Evolutionary conservation across 805 yeast species (phyloP), one percentile per base, ranked within the genome.

Genomic region (Nakazawaea ernobii): DNA sequence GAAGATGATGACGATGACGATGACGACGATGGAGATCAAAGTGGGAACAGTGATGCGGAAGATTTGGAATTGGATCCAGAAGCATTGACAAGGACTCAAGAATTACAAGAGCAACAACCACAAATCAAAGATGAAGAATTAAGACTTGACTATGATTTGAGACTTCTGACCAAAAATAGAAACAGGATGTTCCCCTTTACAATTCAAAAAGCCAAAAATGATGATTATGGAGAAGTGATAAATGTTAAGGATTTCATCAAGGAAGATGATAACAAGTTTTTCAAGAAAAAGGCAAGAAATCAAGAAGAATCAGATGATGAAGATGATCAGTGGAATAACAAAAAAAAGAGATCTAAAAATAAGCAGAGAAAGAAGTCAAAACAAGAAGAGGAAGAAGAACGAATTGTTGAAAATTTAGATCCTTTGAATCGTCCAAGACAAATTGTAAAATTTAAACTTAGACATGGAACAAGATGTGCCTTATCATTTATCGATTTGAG

Each of bases 201-300:
- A 35, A 35, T 15, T 11, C 42, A 35, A 29, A 77, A 79, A 55
- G 68, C 75, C 24, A 79, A 85, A 53, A 68, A 74, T 41, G 98
- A 94, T 59, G 97, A 92, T 54, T 94, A 92, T 62, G 99, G 99
- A 29, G 83, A 80, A 48, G 66, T 82, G 1, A 81, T 91, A 17
- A 82, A 84, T 52, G 74, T 75, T 38, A 77, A 79, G 35, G 84
- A 83, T 55, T 85, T 82, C 57, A 74, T 71, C 30, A 67, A 75
- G 48, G 79, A 72, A 32, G 82, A 78, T 43, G 77, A 73, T 46
- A 67, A 62, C 47, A 69, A 67, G 43, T 59, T 62, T 7, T 56
- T 62, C 42, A 62, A 61, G 35, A 65, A 59, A 39, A 38, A 24
- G 27, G 14, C 17, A 8, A 41, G 26, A 36, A 26, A 46, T 27